phyloP scores from a whole-genome alignment of 345 rosid species.

The Anacardium occidentale region DNA sequence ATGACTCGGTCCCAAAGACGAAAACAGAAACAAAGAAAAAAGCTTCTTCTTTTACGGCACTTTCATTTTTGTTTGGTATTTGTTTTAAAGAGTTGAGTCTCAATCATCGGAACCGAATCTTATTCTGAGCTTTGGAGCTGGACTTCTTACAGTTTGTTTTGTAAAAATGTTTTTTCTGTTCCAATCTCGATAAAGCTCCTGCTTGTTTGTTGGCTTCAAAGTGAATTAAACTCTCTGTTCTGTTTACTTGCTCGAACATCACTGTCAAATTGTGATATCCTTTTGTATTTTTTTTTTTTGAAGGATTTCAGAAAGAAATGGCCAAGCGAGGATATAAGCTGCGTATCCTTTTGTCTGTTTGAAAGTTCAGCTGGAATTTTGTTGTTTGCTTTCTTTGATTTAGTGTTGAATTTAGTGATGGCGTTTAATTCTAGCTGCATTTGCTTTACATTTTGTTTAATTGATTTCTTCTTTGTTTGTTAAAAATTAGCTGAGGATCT shows the following conservation, averaged over 20 bases:
- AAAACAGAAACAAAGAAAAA: neutral
- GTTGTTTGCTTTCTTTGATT: slow-evolving; percentile 11
- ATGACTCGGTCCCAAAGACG: neutral
- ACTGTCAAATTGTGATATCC: neutral
- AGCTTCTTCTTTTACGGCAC: slow-evolving; percentile 18
- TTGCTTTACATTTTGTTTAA: neutral
- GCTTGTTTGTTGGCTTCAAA: slow-evolving; percentile 23
- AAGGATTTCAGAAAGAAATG: slow-evolving; percentile 29
- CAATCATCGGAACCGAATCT: slow-evolving; percentile 23
- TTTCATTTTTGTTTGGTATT: slow-evolving; percentile 2
- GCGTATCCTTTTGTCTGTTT: slow-evolving; percentile 66
- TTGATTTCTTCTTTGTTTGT: neutral
- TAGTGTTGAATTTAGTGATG: slow-evolving; percentile 1
- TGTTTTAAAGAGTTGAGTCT: slow-evolving; percentile 28
- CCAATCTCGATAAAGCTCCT: slow-evolving; percentile 11
- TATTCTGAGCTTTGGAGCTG: slow-evolving; percentile 37
- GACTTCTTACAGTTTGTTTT: slow-evolving; percentile 30
- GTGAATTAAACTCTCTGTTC: slow-evolving; percentile 10
- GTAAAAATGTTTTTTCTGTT: slow-evolving; percentile 20
- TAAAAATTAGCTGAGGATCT: neutral
- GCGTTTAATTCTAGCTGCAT: slow-evolving; percentile 11
- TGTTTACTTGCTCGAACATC: neutral
- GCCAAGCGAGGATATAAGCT: slow-evolving; percentile 96
- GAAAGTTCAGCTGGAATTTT: slow-evolving; percentile 10
- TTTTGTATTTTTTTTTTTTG: too few species aligned